Base-by-base conservation (phyloP, 331 rosid genomes). In the Acacia concinna region DNA sequence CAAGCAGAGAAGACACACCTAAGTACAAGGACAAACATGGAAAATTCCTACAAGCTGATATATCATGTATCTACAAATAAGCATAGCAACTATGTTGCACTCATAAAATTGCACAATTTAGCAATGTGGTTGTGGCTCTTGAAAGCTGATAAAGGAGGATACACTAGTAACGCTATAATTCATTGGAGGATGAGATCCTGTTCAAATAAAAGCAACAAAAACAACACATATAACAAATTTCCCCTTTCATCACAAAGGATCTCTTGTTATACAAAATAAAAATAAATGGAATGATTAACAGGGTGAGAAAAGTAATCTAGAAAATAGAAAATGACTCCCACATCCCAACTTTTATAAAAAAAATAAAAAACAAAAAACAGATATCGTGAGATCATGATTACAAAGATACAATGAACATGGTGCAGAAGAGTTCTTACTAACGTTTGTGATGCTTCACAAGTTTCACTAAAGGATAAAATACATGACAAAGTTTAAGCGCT, bases 181-280 rank as follows among this genome's bases (percentile, higher is more conserved):
- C 23, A 46, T 7, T 12, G 47, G 73, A 69, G 38, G 40, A 43
- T 70, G 59, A 47, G 18, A 70, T 46, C 35, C 28, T 46, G 40
- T 70, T 71, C 75, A 71, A 71, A 71, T 73, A 12, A 15, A 77
- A n/a, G 74, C 32, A 62, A 34, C 47, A 73, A 51, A 41, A 31
- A 20, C n/a, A 51, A n/a, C 66, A 52, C 8, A 73, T 52, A 18
- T 3, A 51, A 11, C 38, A n/a, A 60, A 25, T 35, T 73, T 32
- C 64, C 21, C 21, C 34, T 21, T 73, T n/a, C 31, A 43, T 40
- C 68, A 77, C 21, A 9, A 23, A 21, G 27, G 62, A 54, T 54
- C 30, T 21, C 30, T 54, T 8, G 62, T 54, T 23, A 54, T 21
- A 54, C 62, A 54, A 21, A 54, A 8, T 23, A 30, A 21, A 54